Evolutionary conservation across 2,329 filamentous ascomycete genomes (phyloP), one percentile per base, ranked within the genome.

Genomic region (Dichotomopilus funicola): DNA sequence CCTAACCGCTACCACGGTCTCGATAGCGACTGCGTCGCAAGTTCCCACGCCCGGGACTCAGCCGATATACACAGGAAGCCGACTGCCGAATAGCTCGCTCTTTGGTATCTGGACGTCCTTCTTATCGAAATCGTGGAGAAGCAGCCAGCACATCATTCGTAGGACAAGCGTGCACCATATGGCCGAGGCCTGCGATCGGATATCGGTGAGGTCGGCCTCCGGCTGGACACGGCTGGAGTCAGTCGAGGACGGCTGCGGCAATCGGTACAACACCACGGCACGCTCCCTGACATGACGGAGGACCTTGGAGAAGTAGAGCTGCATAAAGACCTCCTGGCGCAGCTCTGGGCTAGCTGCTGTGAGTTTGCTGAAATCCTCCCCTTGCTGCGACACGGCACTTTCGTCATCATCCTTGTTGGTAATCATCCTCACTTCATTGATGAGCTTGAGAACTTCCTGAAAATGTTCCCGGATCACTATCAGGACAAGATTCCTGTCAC

Each of bases 71-170:
- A 12, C 37, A 12, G 37, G 8, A 40, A 12, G 37, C 37, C 4
- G 37, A 40, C 37, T 12, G 37, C 37, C 37, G 1, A 40, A 4
- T 9, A 9, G 37, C 37, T 9, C 9, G 8, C 8, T 40, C 37
- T 9, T 12, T 12, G 8, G 37, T 9, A 40, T 40, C 9, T 40
- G 37, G 9, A 40, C 37, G 4, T 12, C 37, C 9, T 9, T 40
- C 37, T 40, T 9, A 9, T 40, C 37, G 37, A 40, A 40, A 12
- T 40, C 78, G 61, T 83, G 79, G 58, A 82, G 66, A 67, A 78
- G 71, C 51, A 82, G 66, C 80, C 79, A 82, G 63, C 78, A 81
- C 33, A 82, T 70, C 79, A 82, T 82, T 31, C 79, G 69, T 59
- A 82, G 78, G 3, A 81, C 71, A 13, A 82, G 67, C 6, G 75